Conservation (phyloP, 768 basidiomycete species). For the Collybiopsis confluens region DNA sequence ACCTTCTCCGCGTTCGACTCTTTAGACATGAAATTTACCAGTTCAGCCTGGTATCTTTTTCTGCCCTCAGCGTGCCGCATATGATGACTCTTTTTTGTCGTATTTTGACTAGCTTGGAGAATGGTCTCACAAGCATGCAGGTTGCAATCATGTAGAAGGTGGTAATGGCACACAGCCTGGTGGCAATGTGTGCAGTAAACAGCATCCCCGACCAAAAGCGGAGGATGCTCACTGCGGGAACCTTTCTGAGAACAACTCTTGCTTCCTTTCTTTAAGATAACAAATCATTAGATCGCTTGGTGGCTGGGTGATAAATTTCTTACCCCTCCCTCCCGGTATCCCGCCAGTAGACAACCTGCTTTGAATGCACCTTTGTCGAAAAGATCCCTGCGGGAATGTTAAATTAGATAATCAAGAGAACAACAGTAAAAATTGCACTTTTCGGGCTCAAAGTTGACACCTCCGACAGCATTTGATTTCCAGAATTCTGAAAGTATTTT, state of each 20-base stretch:
- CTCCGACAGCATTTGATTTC: background rate
- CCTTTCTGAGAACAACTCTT: background rate
- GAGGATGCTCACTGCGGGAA: background rate
- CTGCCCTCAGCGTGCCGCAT: conserved; percentile 21
- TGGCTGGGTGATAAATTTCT: background rate
- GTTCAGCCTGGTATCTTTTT: conserved; percentile 13
- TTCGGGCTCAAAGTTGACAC: background rate
- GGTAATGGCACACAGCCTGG: conserved; percentile 31
- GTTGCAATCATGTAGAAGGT: conserved; percentile 25
- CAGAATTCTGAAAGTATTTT: conserved; percentile 8
- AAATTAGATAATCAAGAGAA: background rate
- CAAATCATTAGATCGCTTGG: too few species aligned
- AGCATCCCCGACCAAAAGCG: conserved; percentile 15
- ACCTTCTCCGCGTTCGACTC: conserved; percentile 32
- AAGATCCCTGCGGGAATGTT: background rate
- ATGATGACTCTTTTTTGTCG: conserved; percentile 27
- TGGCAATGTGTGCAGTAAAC: conserved; percentile 40
- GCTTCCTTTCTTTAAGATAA: background rate
- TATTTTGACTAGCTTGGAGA: conserved; percentile 21
- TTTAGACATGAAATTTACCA: conserved; percentile 16
- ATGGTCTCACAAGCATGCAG: conserved; percentile 39
- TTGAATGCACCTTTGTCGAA: conserved; percentile 17
- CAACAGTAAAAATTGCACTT: background rate
- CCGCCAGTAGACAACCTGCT: conserved; percentile 25
- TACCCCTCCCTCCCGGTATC: conserved; percentile 13